A percentile compares a stretch with the other conserved stretches of the same genome.
phyloP scores from a whole-genome alignment of 805 yeast species.

The Myxozyma vanderwaltii region DNA sequence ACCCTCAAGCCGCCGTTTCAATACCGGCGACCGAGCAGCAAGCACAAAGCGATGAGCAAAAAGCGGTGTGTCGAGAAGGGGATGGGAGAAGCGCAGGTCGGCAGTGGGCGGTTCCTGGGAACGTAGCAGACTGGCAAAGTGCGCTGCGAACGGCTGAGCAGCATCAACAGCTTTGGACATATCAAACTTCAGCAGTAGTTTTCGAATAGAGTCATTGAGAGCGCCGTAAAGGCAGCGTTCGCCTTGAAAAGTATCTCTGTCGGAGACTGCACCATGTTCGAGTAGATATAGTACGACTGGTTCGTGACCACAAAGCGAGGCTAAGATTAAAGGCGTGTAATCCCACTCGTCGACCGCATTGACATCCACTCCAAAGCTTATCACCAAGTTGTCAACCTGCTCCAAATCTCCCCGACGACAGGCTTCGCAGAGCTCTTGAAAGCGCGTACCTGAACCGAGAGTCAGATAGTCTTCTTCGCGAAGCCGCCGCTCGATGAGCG shows the following conservation, averaged over 20 bases:
- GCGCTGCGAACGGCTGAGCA: constrained; percentile 72
- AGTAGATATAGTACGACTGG: constrained; percentile 60
- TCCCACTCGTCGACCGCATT: constrained; percentile 70
- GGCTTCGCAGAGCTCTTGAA: constrained; percentile 57
- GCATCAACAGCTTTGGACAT: constrained; percentile 68
- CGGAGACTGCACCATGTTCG: constrained; percentile 72
- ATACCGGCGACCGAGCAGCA: constrained; percentile 40
- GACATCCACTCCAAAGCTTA: constrained; percentile 54
- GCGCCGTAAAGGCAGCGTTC: constrained; percentile 80
- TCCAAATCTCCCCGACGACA: constrained; percentile 72
- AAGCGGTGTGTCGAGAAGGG: constrained; percentile 8
- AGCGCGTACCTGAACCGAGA: constrained; percentile 21
- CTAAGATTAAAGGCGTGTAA: constrained; percentile 68
- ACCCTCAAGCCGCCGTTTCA: constrained; percentile 37
- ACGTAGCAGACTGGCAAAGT: constrained; percentile 54
- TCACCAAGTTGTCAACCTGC: constrained; percentile 57
- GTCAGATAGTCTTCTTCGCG: constrained; percentile 16
- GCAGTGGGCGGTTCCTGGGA: constrained; percentile 35
- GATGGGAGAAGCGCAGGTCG: constrained; percentile 34
- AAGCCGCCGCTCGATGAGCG: constrained; percentile 19
- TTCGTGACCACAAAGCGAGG: constrained; percentile 33
- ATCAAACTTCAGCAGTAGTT: constrained; percentile 59
- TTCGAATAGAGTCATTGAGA: constrained; percentile 63
- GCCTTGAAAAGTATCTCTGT: constrained; percentile 80
- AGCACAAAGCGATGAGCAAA: constrained; percentile 38